Base-by-base conservation (phyloP, 768 basidiomycete species). In the Trametes sanguinea region DNA sequence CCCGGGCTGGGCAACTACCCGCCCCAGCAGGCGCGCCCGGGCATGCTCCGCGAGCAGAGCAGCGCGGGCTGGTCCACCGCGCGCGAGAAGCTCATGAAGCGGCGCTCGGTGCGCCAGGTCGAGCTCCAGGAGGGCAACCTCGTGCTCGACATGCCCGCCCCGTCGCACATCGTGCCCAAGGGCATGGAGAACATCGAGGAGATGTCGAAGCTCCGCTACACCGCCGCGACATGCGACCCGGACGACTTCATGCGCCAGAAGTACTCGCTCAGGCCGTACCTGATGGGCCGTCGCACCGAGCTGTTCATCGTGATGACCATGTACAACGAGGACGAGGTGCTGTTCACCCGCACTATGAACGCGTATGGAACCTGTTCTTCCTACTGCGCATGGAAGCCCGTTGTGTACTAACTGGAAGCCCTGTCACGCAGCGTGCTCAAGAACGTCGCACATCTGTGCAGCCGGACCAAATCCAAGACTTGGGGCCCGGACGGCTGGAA, bases 301-400 rank as follows among this genome's bases (percentile, higher is more conserved):
- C 81, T 97, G 13, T 95, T 96, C 76, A 92, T 97, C 67, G 94
- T 95, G 44, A 92, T 96, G 86, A 96, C 94, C 46, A 95, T 96
- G 93, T 92, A 92, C 74, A 95, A 95, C 72, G 94, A 97, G 77
- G 92, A 92, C 70, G 90, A 92, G 70, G 78, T 87, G 8, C 78
- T 92, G 30, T 93, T 92, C 72, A 78, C 79, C 70, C 83, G 81
- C 70, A 94, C 92, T 10, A 92, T 94, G 89, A 92, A 93, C 67
- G 85, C 90, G 87, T 89, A 69, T 69, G 88, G 80, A 42, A 10
- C 13, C 17, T 51, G 35, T 45, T 32, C 29, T 42, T 9, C 16
- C 42, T 43, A 8, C 39, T 16, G 42, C 42, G 37, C 29, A 30
- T 27, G 14, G 42, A 47, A 43, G 53, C 9, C 14, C 30, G 29